Percentiles rank a stretch among this genome's conserved stretches.
Evolutionary conservation across 768 basidiomycete genomes (phyloP).

Genomic region (Inosperma sp.): DNA sequence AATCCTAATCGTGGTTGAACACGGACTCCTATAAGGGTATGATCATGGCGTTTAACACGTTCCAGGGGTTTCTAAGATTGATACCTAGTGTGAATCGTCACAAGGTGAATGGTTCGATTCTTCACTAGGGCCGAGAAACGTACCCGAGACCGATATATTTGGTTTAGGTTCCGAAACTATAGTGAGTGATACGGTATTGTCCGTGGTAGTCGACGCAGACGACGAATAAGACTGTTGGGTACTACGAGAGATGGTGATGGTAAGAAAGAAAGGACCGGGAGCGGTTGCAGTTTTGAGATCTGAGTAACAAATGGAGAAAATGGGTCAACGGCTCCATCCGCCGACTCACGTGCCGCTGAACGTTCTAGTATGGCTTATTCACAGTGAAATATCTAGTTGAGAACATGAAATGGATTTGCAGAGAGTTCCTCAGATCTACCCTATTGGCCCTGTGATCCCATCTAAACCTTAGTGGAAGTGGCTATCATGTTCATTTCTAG

Average conservation of each 20-base stretch:
- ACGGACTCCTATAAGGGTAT: conserved; percentile 37
- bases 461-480: not conserved
- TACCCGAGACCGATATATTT: too few species aligned
- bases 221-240: conserved; percentile 19
- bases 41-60: conserved; percentile 41
- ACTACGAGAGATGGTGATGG: conserved; percentile 25
- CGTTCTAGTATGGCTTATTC: not conserved
- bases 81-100: conserved; percentile 4
- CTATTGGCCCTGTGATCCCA: not conserved
- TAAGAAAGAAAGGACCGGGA: conserved; percentile 22
- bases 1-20: conserved; percentile 28
- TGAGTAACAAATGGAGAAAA: conserved; percentile 12
- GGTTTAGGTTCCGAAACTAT: conserved; percentile 6
- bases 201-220: conserved; percentile 25
- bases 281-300: conserved; percentile 9
- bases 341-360: conserved; percentile 3
- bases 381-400: too few species aligned
- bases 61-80: conserved; percentile 29
- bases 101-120: not conserved
- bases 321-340: conserved; percentile 20
- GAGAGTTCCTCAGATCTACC: not conserved
- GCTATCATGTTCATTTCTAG: too few species aligned
- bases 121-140: too few species aligned
- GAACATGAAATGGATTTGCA: too few species aligned
- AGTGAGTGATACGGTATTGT: conserved; percentile 11